These are phyloP conservation scores for Chrysoporthe puriensis DNA, from an alignment of 2,329 filamentous ascomycete genomes.

Conservation along the genomic window DNA sequence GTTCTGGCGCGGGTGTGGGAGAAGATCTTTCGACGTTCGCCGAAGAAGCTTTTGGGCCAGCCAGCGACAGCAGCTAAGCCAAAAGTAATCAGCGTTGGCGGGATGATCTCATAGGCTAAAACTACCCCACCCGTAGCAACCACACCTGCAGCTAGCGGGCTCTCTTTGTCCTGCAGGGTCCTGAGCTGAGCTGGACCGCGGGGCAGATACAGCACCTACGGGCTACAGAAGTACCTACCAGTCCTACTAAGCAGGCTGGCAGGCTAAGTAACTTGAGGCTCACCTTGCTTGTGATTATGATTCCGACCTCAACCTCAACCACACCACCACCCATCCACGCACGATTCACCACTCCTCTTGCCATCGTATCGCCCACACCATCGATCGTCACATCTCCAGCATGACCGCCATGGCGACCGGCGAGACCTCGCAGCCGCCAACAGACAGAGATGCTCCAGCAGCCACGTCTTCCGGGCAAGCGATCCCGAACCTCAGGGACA, in stretches of 20 bases:
- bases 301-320: background rate
- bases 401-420: conserved; percentile 4
- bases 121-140: conserved; percentile 14
- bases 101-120: conserved; percentile 27
- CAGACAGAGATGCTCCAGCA: conserved; percentile 2
- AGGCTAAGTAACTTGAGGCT: no score
- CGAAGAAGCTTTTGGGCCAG: background rate
- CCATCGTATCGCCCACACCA: background rate
- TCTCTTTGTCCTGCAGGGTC: conserved; percentile 12
- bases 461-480: conserved; percentile 21
- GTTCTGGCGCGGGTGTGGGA: background rate
- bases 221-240: background rate
- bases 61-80: conserved; percentile 1
- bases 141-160: conserved; percentile 20
- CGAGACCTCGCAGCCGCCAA: conserved; percentile 1
- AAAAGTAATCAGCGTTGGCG: conserved; percentile 9
- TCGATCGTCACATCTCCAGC: background rate
- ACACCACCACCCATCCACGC: background rate
- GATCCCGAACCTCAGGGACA: conserved; percentile 57
- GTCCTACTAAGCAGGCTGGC: no score
- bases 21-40: conserved; percentile 14
- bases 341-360: background rate
- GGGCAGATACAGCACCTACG: background rate
- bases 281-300: background rate
- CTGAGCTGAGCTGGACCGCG: background rate